Evolutionary conservation across 257 asterid genomes (phyloP).

Genomic region (Ballota nigra): DNA sequence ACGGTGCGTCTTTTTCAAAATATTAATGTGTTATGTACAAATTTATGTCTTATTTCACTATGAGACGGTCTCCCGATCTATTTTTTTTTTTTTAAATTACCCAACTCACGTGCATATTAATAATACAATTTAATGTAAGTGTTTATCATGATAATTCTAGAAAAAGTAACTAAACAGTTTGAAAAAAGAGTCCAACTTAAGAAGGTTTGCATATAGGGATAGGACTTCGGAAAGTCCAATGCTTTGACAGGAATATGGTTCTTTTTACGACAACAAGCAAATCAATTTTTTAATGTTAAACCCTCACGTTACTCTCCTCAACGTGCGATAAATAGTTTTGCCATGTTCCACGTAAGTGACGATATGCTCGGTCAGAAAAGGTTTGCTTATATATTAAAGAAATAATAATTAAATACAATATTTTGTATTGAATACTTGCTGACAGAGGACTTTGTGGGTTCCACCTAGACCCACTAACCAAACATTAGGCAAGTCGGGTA

Average conservation of each 20-base stretch:
- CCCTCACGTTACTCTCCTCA: not conserved
- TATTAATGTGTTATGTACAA: too few relatives aligned
- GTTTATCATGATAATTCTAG: not conserved
- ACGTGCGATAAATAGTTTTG: not conserved
- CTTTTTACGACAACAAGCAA: not conserved
- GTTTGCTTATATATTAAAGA: not conserved
- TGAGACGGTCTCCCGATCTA: too few relatives aligned
- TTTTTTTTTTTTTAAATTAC: not conserved
- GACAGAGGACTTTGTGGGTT: not conserved
- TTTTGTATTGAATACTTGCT: not conserved
- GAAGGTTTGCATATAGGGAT: not conserved
- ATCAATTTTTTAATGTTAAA: not conserved
- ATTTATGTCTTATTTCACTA: too few relatives aligned
- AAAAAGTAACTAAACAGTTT: not conserved
- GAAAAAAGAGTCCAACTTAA: not conserved
- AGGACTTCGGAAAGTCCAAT: conserved; percentile 5
- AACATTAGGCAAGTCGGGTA: not conserved
- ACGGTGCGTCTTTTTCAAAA: too few relatives aligned
- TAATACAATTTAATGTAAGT: not conserved
- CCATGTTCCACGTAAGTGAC: not conserved
- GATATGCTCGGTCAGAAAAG: not conserved
- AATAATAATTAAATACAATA: not conserved
- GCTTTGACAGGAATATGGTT: not conserved
- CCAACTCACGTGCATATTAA: not conserved
- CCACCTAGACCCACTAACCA: not conserved